Base-by-base conservation (phyloP, 2,329 filamentous ascomycete species). In the Gyromitra esculenta region DNA sequence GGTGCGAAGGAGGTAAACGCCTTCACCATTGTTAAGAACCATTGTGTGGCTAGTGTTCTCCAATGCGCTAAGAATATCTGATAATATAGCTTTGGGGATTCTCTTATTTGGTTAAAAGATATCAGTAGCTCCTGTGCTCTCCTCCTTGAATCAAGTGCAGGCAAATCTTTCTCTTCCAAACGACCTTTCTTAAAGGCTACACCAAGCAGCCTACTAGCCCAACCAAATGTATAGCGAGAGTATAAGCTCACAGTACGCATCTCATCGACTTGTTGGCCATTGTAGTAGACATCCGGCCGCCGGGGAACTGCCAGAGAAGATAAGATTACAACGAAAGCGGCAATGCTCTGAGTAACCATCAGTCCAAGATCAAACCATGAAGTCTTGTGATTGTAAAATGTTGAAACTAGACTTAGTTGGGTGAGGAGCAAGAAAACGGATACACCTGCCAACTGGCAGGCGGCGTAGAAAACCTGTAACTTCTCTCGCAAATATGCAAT, bases 1-100 rank as follows among this genome's bases (percentile, higher is more conserved):
- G 92, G 92, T 0, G 88, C 87, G 74, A 94, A 90, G 71, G 89
- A 89, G n/a, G 91, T 80, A 39, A 90, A 79, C 7, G 88, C 87
- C 21, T 86, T 85, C 5, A 86, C 77, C 0, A 89, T 75, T 11
- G 88, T 89, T 6, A 92, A 81, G 1, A 83, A 59, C 84, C 88
- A 90, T 83, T 94, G 91, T 7, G 88, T 71, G 0, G 85, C 79
- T 50, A 94, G 85, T 0, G 85, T 82, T 31, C 82, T 82, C 76
- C 87, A 87, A 81, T 93, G 90, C 0, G 87, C 87, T 54, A 86
- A 82, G 3, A 90, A 79, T 1, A 94, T 81, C 0, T 88, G 87
- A 67, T 88, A 85, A 87, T 91, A 89, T 0, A 94, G 86, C 9
- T 85, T 86, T 6, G 80, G 80, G 3, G 77, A 78, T 78, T 81